phyloP scores from a whole-genome alignment of 176 grass and related monocot genomes.

The Lolium rigidum region DNA sequence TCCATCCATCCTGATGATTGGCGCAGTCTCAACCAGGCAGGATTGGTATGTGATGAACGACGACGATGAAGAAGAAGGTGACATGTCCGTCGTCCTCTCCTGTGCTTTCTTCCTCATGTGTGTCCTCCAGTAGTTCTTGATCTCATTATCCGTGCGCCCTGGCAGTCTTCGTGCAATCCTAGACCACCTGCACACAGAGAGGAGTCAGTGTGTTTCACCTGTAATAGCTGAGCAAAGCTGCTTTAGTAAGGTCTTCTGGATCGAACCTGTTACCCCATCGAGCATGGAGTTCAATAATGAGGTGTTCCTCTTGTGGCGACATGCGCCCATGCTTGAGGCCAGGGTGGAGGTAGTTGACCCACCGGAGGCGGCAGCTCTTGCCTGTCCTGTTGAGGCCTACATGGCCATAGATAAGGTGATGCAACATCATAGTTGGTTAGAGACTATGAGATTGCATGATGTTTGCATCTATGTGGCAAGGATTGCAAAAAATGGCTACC shows the following conservation, averaged over 20 bases:
- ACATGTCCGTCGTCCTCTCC: conserved; percentile 55
- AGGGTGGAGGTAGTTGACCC: conserved; percentile 93
- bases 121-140: conserved; percentile 96
- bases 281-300: conserved; percentile 79
- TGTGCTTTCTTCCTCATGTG: conserved; percentile 97
- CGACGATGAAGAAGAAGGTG: conserved; percentile 63
- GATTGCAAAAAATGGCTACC: conserved; percentile 63
- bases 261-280: conserved; percentile 88
- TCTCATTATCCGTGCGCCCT: conserved; percentile 89
- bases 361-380: conserved; percentile 86
- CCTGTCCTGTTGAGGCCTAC: conserved; percentile 82
- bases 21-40: conserved; percentile 30
- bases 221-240: not conserved
- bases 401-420: conserved; percentile 29
- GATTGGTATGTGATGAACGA: conserved; percentile 67
- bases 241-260: not conserved
- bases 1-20: conserved; percentile 13
- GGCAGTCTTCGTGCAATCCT: conserved; percentile 76
- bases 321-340: conserved; percentile 88
- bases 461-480: conserved; percentile 46
- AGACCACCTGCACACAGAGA: conserved; percentile 67
- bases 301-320: conserved; percentile 72
- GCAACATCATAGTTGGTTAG: conserved; percentile 48
- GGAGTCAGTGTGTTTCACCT: conserved; percentile 9
- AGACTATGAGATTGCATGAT: conserved; percentile 24